phyloP scores from a whole-genome alignment of 2,329 filamentous ascomycete species.

The Aureobasidium zeae region DNA sequence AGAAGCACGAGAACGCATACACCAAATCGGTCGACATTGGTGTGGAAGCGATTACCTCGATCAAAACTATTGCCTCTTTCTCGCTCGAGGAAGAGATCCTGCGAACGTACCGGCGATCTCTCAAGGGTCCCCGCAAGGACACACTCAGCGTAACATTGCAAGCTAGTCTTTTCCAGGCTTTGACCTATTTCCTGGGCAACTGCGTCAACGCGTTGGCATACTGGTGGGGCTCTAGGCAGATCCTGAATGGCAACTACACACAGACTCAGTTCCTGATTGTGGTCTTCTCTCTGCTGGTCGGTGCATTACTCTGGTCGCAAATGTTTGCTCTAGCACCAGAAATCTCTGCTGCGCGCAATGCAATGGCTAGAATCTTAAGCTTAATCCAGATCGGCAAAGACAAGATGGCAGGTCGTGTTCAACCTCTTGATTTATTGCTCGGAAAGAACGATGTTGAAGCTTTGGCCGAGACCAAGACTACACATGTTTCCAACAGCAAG shows the following conservation, averaged over 20 bases:
- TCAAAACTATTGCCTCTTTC: constrained; percentile 43
- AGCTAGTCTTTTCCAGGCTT: constrained; percentile 45
- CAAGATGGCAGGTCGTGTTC: constrained; percentile 16
- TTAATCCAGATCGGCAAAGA: constrained; percentile 32
- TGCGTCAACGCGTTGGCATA: constrained; percentile 67
- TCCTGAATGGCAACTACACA: constrained; percentile 55
- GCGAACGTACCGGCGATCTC: constrained; percentile 19
- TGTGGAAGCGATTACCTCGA: constrained; percentile 44
- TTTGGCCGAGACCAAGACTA: constrained; percentile 13
- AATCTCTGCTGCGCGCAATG: constrained; percentile 56
- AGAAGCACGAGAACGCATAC: constrained; percentile 43
- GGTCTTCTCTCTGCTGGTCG: constrained; percentile 60
- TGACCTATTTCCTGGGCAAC: constrained; percentile 53
- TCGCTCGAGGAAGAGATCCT: constrained; percentile 44
- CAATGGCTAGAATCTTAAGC: constrained; percentile 48
- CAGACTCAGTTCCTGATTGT: constrained; percentile 67
- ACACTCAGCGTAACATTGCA: constrained; percentile 20
- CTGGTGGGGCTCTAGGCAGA: constrained; percentile 69
- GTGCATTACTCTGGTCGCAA: constrained; percentile 63
- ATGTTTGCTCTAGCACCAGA: constrained; percentile 69
- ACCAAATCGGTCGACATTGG: constrained; percentile 43
- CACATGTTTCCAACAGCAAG: constrained; percentile 17
- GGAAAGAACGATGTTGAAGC: constrained; percentile 27
- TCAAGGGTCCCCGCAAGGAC: constrained; percentile 20
- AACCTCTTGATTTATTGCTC: constrained; percentile 7